phyloP scores from a whole-genome alignment of 805 yeast species.

The Wickerhamiella dianesei region DNA sequence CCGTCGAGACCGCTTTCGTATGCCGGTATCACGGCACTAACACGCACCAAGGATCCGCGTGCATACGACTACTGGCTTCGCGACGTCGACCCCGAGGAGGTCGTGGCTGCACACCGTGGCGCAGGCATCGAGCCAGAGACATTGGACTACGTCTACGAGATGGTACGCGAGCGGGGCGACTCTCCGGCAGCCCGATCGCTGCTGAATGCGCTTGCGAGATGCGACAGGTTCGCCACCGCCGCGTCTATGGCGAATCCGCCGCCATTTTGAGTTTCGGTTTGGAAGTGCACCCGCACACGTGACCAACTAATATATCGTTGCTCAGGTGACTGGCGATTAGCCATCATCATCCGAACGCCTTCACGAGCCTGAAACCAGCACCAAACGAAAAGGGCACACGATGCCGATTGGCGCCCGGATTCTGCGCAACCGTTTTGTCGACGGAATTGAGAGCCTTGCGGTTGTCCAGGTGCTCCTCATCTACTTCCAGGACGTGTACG shows the following conservation, averaged over 20 bases:
- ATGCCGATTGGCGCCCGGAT: not conserved
- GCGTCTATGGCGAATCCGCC: conserved; percentile 11
- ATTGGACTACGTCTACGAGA: conserved; percentile 13
- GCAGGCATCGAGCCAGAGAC: conserved; percentile 19
- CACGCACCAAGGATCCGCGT: conserved; percentile 7
- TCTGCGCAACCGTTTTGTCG: not conserved
- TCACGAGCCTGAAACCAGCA: too few species aligned
- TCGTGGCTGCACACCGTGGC: conserved; percentile 10
- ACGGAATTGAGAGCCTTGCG: not conserved
- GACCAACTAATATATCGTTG: not conserved
- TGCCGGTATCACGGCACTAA: conserved; percentile 9
- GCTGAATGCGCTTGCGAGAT: conserved; percentile 10
- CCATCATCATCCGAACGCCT: not conserved
- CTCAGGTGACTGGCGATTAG: not conserved
- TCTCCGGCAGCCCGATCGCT: conserved; percentile 7
- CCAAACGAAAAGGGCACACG: not conserved
- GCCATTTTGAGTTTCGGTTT: not conserved
- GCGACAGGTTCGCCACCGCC: conserved; percentile 16
- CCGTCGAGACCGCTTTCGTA: conserved; percentile 17
- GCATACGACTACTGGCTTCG: conserved; percentile 14
- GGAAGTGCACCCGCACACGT: too few species aligned
- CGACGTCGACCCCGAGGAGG: conserved; percentile 8
- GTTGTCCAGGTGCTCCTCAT: conserved; percentile 2
- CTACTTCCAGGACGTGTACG: conserved; percentile 5
- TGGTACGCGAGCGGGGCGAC: conserved; percentile 11